phyloP scores from a whole-genome alignment of 352 stramenopile species.

The Phytophthora agathidicida region DNA sequence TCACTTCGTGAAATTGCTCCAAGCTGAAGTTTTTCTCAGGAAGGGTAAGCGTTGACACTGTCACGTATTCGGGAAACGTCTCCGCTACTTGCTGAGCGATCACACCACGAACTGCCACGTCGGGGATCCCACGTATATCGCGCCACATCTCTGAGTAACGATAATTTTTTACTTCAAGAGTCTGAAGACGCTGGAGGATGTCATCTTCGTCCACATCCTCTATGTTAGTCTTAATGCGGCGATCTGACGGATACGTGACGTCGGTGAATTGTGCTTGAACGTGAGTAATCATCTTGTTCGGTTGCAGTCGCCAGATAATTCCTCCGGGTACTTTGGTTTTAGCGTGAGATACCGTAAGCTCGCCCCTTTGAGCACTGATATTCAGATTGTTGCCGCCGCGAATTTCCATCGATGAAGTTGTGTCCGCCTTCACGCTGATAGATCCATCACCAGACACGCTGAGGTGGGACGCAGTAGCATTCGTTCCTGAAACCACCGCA shows the following conservation, averaged over 20 bases:
- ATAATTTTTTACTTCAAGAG: conserved; percentile 91
- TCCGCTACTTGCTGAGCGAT: conserved; percentile 93
- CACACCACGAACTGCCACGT: conserved; percentile 86
- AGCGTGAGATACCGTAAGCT: conserved; percentile 58
- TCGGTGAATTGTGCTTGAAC: conserved; percentile 90
- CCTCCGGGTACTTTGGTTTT: conserved; percentile 52
- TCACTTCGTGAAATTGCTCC: conserved; percentile 93
- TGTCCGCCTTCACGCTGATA: conserved; percentile 37
- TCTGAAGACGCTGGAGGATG: conserved; percentile 89
- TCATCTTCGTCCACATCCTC: conserved; percentile 88
- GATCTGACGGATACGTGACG: conserved; percentile 93
- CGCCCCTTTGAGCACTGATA: conserved; percentile 49
- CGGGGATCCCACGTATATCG: conserved; percentile 77
- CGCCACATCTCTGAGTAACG: conserved; percentile 92
- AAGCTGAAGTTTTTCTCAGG: conserved; percentile 90
- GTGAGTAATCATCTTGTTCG: conserved; percentile 67
- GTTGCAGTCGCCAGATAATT: conserved; percentile 55
- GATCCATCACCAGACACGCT: conserved; percentile 39
- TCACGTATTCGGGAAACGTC: conserved; percentile 94
- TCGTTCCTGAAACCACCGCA: conserved; percentile 26
- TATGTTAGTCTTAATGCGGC: conserved; percentile 94
- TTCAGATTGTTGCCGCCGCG: conserved; percentile 53
- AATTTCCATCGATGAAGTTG: conserved; percentile 47
- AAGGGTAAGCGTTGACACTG: conserved; percentile 83
- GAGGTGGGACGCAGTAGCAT: conserved; percentile 27